Evolutionary conservation across 495 filamentous ascomycete genomes (phyloP).

Genomic region (Penicillium atrosanguineum): DNA sequence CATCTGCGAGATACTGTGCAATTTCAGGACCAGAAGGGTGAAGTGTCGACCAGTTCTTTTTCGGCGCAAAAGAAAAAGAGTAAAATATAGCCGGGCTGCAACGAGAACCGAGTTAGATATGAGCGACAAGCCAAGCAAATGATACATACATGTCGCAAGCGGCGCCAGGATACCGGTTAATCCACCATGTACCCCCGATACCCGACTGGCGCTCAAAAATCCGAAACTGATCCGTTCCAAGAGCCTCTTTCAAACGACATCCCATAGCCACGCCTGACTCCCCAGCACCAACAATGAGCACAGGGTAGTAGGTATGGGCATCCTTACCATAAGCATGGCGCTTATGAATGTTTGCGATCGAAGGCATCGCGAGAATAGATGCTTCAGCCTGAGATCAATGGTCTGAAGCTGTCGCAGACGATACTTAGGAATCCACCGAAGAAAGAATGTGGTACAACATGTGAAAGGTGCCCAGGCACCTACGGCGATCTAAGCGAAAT

Average conservation of each 20-base stretch:
- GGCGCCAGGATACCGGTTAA: slow-evolving; percentile 64
- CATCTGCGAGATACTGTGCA: slow-evolving; percentile 54
- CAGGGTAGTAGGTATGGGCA: slow-evolving; percentile 56
- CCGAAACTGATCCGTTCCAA: slow-evolving; percentile 61
- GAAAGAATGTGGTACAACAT: slow-evolving; percentile 1
- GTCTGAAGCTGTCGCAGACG: not conserved
- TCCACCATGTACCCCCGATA: slow-evolving; percentile 68
- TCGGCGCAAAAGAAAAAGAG: slow-evolving; percentile 60
- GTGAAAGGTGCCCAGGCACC: slow-evolving; percentile 1
- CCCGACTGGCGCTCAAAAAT: slow-evolving; percentile 62
- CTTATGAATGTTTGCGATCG: slow-evolving; percentile 37
- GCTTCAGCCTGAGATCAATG: not conserved
- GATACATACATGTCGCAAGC: slow-evolving; percentile 48
- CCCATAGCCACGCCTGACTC: slow-evolving; percentile 67
- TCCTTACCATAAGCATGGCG: slow-evolving; percentile 46
- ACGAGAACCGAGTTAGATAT: slow-evolving; percentile 7
- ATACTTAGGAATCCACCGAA: not conserved
- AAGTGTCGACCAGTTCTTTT: slow-evolving; percentile 55
- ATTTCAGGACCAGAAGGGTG: slow-evolving; percentile 57
- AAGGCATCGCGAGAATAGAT: slow-evolving; percentile 16
- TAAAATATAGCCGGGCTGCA: slow-evolving; percentile 56
- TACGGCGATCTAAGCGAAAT: not conserved
- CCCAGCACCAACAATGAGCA: slow-evolving; percentile 58
- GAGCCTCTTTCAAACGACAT: slow-evolving; percentile 56
- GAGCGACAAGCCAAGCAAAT: not conserved